Evolutionary conservation across 495 filamentous ascomycete species (phyloP), one percentile per base, ranked within the genome.

Genomic region (Penicillium soppii): DNA sequence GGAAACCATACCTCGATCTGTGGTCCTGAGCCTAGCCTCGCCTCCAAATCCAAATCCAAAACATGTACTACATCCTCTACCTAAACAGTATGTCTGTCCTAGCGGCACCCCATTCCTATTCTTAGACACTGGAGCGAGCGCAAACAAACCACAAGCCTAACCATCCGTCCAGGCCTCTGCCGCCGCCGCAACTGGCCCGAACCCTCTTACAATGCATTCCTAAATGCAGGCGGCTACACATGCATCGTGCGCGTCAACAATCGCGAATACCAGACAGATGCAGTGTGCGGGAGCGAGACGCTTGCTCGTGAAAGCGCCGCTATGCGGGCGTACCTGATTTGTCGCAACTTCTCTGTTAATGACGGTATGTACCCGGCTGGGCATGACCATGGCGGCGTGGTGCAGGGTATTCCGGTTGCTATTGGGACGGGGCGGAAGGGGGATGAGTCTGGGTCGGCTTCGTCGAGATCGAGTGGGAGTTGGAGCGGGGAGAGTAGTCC

Each of bases 341-440:
- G 94, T 78, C 88, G 92, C 66, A 96, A 96, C 75, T 97, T 98
- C 76, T 97, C 92, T 53, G 86, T 96, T 67, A 97, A 96, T 69
- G 94, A 95, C 61, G 92, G 92, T 72, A 95, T 92, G 90, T 85
- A 82, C 53, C 84, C 84, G 5, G 78, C 82, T 66, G 74, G 89
- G 65, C 76, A 89, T 73, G 76, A 90, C 73, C 79, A 83, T 37
- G 76, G 77, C 25, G 89, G 89, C 20, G 84, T 91, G 39, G 80
- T 94, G 65, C 91, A 96, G 80, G 91, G 91, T 32, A 76, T 94
- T 35, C 91, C 91, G 37, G 90, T 84, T 33, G 80, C 84, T 5
- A 87, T 86, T 67, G 84, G 84, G 13, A 81, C 80, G 17, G 84
- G 84, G 9, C 66, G 83, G 33, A 72, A 74, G 57, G 13, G 61